Evolutionary conservation across 148 eudicot species (phyloP).

Genomic region (Spergularia marina): DNA sequence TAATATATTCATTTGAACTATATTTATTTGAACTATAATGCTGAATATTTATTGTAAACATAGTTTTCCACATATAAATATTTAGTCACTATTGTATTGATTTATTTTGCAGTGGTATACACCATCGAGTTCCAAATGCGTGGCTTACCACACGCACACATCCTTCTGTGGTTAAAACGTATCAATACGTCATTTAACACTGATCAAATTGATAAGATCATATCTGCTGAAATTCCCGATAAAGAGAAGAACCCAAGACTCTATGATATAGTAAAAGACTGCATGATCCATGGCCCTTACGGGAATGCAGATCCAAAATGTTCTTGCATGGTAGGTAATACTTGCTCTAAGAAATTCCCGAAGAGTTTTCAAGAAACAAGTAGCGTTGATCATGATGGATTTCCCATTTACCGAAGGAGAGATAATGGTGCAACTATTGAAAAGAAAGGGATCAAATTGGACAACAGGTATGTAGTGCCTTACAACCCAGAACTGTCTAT

Average conservation of each 20-base stretch:
- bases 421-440: background rate
- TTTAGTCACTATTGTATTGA: background rate
- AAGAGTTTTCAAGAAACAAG: too few species aligned
- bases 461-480: constrained; percentile 5
- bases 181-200: background rate
- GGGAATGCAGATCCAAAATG: background rate
- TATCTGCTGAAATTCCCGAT: background rate
- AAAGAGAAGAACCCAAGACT: background rate
- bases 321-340: too few species aligned
- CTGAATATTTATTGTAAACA: too few species aligned
- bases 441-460: background rate
- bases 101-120: background rate
- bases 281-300: constrained; percentile 13
- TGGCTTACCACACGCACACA: constrained; percentile 14
- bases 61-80: background rate
- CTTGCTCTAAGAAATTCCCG: too few species aligned
- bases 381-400: background rate
- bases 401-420: background rate
- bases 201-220: background rate
- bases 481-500: background rate
- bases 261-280: background rate
- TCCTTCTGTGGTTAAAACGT: background rate
- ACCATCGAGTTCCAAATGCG: constrained; percentile 15
- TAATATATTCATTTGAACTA: background rate
- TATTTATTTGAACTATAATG: too few species aligned